Conservation (phyloP, 2,329 filamentous ascomycete genomes). For the Fusarium pseudograminearum region DNA sequence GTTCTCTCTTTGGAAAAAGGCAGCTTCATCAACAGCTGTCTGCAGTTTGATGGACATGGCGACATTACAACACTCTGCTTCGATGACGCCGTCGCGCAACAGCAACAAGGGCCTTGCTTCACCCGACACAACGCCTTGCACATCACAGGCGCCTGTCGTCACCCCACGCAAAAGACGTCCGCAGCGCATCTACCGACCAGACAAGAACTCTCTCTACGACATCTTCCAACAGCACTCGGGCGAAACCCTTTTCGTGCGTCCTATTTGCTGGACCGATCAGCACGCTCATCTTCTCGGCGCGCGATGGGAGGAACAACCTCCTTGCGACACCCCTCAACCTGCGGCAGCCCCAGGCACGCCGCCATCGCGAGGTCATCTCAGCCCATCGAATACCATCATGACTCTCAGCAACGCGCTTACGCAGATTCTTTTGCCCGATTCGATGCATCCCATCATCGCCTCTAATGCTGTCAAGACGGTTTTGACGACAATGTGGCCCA, state of each 20-base stretch:
- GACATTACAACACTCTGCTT: constrained; percentile 32
- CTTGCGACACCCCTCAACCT: constrained; percentile 58
- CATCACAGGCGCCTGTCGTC: constrained; percentile 41
- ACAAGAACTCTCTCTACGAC: constrained; percentile 64
- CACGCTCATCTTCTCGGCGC: constrained; percentile 63
- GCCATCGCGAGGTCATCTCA: constrained; percentile 53
- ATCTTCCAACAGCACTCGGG: constrained; percentile 63
- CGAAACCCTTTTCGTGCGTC: constrained; percentile 62
- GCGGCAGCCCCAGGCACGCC: constrained; percentile 49
- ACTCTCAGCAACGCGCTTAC: constrained; percentile 59
- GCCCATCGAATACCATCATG: constrained; percentile 58
- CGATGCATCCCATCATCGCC: constrained; percentile 52
- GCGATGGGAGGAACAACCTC: constrained; percentile 58
- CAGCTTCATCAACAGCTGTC: constrained; percentile 50
- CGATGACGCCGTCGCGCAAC: constrained; percentile 25
- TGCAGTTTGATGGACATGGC: constrained; percentile 49
- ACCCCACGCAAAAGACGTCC: constrained; percentile 44
- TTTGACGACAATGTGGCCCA: constrained; percentile 60
- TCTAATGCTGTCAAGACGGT: constrained; percentile 59
- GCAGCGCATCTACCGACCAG: constrained; percentile 55
- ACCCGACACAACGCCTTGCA: constrained; percentile 43
- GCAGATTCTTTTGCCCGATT: constrained; percentile 54
- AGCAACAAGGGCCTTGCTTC: constrained; percentile 11
- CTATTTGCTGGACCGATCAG: constrained; percentile 67
- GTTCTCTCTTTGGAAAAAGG: constrained; percentile 44